Percentiles rank a stretch among this genome's conserved stretches.
Conservation (phyloP, 306 rosid species). For the Rubus idaeus region DNA sequence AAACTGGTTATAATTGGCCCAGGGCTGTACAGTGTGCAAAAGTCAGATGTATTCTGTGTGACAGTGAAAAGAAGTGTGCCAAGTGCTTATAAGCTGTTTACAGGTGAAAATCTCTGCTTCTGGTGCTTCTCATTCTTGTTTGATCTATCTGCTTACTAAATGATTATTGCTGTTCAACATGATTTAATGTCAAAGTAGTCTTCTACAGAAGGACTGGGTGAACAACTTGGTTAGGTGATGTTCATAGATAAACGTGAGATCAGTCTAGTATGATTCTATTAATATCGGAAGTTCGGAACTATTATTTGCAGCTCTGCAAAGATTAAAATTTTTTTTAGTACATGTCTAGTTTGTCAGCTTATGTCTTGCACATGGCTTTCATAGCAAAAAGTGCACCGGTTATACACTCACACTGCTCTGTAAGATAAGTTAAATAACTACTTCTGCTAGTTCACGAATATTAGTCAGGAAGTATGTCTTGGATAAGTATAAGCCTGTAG, state of each 20-base stretch:
- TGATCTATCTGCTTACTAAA: not conserved
- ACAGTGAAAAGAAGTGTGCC: constrained; percentile 66
- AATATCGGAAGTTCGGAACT: not conserved
- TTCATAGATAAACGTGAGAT: not conserved
- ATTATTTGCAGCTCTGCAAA: not conserved
- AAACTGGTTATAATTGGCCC: constrained; percentile 78
- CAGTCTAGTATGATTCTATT: not conserved
- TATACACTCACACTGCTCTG: not conserved
- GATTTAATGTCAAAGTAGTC: not conserved
- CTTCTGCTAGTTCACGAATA: not conserved
- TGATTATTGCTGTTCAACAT: not conserved
- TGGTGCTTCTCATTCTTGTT: constrained; percentile 7
- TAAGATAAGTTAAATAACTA: not conserved
- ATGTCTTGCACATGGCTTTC: not conserved
- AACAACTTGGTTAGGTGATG: not conserved
- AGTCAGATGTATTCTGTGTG: constrained; percentile 75
- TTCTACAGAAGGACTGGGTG: not conserved
- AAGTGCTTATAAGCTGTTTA: constrained; percentile 68
- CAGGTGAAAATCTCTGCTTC: constrained; percentile 42
- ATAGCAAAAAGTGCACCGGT: not conserved
- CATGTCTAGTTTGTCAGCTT: not conserved
- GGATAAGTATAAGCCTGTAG: too few relatives aligned
- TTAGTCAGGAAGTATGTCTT: not conserved
- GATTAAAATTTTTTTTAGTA: not conserved
- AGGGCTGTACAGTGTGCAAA: constrained; percentile 57